A percentile compares a stretch with the other conserved stretches of the same genome.
Evolutionary conservation across 768 basidiomycete species (phyloP).

Genomic region (Amanita muscaria): DNA sequence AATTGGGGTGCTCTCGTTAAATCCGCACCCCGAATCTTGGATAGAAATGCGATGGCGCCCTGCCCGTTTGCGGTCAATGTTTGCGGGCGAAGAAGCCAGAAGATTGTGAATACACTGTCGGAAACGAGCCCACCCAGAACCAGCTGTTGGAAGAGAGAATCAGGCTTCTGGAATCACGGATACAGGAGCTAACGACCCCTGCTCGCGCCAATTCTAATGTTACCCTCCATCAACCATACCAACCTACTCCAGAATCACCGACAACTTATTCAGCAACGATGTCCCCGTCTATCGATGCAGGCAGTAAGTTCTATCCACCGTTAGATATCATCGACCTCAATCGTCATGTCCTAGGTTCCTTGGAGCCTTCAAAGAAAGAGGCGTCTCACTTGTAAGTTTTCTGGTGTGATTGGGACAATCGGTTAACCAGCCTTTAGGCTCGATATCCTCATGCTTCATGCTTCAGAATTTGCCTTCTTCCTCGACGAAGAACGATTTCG

Average conservation of each 20-base stretch:
- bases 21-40: neutral
- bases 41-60: constrained; percentile 48
- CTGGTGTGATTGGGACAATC: neutral
- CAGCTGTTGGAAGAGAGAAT: constrained; percentile 46
- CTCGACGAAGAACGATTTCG: constrained; percentile 41
- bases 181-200: constrained; percentile 38
- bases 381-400: constrained; percentile 25
- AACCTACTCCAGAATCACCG: neutral
- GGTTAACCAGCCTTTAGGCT: constrained; percentile 18
- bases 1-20: neutral
- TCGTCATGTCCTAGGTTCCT: neutral
- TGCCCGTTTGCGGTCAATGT: constrained; percentile 47
- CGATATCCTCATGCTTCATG: constrained; percentile 36
- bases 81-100: constrained; percentile 34
- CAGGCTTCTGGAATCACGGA: constrained; percentile 34
- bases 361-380: constrained; percentile 25
- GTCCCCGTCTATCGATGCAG: neutral
- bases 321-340: neutral
- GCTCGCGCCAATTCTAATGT: constrained; percentile 17
- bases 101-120: constrained; percentile 53
- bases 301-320: neutral
- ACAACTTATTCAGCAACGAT: neutral
- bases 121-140: constrained; percentile 35
- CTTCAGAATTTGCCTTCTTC: constrained; percentile 49
- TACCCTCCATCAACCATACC: constrained; percentile 30